Percentiles rank a stretch among this genome's conserved stretches.
phyloP scores from a whole-genome alignment of 2,329 filamentous ascomycete genomes.

The Aspergillus fischeri region DNA sequence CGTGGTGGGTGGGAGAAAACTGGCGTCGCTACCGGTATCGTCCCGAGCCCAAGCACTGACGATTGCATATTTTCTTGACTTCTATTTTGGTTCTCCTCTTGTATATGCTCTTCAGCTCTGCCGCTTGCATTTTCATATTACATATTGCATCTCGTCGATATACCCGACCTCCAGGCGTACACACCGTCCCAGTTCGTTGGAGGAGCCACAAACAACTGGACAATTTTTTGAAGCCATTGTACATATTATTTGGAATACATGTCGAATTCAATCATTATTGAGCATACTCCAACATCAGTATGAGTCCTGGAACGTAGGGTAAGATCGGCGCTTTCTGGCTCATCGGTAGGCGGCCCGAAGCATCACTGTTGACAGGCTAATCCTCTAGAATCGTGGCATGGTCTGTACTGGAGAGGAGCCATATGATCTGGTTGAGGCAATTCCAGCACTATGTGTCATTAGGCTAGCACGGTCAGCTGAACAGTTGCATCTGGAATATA shows the following conservation, averaged over 20 bases:
- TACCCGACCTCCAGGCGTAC: background rate
- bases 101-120: background rate
- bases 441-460: too few relatives aligned
- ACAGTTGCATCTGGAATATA: too few relatives aligned
- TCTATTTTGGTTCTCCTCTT: background rate
- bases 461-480: too few relatives aligned
- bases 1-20: slow-evolving; percentile 31
- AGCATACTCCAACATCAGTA: background rate
- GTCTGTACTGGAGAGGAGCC: too few relatives aligned
- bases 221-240: background rate
- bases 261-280: background rate
- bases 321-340: too few relatives aligned
- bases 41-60: background rate
- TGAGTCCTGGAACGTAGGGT: background rate
- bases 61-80: background rate
- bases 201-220: background rate
- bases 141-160: background rate
- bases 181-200: background rate
- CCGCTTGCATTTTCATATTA: background rate
- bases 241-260: background rate
- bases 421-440: too few relatives aligned
- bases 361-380: too few relatives aligned
- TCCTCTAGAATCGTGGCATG: too few relatives aligned
- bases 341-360: too few relatives aligned
- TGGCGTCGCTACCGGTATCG: slow-evolving; percentile 23